Evolutionary conservation across 83 land plant genomes (phyloP), one percentile per base, ranked within the genome.

Genomic region (Picea engelmannii): DNA sequence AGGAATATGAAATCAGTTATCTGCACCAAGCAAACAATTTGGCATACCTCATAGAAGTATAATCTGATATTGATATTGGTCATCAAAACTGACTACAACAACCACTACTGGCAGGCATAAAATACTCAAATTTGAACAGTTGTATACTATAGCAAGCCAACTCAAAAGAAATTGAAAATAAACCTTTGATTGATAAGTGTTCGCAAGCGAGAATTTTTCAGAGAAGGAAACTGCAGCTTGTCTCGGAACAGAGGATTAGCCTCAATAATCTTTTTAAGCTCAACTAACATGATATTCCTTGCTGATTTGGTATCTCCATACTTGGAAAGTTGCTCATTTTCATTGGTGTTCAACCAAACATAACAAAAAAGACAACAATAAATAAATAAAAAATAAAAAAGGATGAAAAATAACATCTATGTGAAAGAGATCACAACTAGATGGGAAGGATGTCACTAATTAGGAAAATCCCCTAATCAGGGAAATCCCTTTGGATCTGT

Each of bases 261-360:
- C 82, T 95, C 98, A 73, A 95, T 95, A 52, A 95, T 92, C 88
- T 95, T 95, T 86, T 95, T 95, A 70, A 95, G 91, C 86, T 95
- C 98, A 77, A 89, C 82, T 79, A 95, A 84, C 98, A 95, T 95
- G 12, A 95, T 91, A 31, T 88, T 84, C 81, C 98, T 87, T 47
- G 98, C 98, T 64, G 98, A 94, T 80, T 94, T 95, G 25, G 95
- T 94, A 82, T 95, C 98, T 64, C 98, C 97, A 81, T 95, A 95
- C 85, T 95, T 95, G 13, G 97, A 92, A 8, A 95, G 88, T 64
- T 95, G 98, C 80, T 95, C 98, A 80, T 95, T 95, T 79, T 95
- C 98, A 85, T 97, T 95, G 84, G 23, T 60, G 75, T 60, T 35
- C 62, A 69, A 27, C 24, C 80, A 78, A 38, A 60, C 49, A 79